phyloP scores from a whole-genome alignment of 257 asterid species.

The Gynochthodes officinalis region DNA sequence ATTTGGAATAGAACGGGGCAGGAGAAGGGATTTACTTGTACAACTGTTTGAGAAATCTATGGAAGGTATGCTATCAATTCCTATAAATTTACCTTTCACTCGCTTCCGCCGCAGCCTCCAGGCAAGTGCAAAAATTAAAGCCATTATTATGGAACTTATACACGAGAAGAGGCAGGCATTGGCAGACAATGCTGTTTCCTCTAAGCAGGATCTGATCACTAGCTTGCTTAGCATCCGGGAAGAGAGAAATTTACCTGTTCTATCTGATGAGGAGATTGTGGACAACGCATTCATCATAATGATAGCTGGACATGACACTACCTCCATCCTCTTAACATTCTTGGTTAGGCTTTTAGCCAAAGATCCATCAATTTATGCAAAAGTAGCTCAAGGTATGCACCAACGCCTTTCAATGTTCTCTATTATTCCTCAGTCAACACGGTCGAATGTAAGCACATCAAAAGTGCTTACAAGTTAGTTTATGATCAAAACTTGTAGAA shows the following conservation, averaged over 20 bases:
- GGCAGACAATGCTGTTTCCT: not conserved
- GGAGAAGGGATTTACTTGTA: slow-evolving; percentile 11
- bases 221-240: slow-evolving; percentile 11
- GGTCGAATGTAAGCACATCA: too few relatives aligned
- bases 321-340: slow-evolving; percentile 32
- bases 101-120: slow-evolving; percentile 4
- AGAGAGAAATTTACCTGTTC: not conserved
- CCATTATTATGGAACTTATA: slow-evolving; percentile 12
- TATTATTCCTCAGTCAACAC: too few relatives aligned
- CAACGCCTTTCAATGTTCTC: too few relatives aligned
- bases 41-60: slow-evolving; percentile 5
- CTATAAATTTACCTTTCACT: slow-evolving; percentile 18
- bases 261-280: slow-evolving; percentile 19
- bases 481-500: slow-evolving; percentile 27
- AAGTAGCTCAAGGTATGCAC: slow-evolving; percentile 1
- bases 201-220: slow-evolving; percentile 8
- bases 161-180: slow-evolving; percentile 9
- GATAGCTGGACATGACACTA: slow-evolving; percentile 34
- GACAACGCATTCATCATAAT: slow-evolving; percentile 17
- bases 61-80: slow-evolving; percentile 15
- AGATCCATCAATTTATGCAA: slow-evolving; percentile 14
- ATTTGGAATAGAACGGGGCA: slow-evolving; percentile 12
- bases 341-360: slow-evolving; percentile 32
- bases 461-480: not conserved
- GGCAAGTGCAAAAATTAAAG: slow-evolving; percentile 14